Evolutionary conservation across 2,329 filamentous ascomycete genomes (phyloP), one percentile per base, ranked within the genome.

Genomic region (Ceratocystis albifundus): DNA sequence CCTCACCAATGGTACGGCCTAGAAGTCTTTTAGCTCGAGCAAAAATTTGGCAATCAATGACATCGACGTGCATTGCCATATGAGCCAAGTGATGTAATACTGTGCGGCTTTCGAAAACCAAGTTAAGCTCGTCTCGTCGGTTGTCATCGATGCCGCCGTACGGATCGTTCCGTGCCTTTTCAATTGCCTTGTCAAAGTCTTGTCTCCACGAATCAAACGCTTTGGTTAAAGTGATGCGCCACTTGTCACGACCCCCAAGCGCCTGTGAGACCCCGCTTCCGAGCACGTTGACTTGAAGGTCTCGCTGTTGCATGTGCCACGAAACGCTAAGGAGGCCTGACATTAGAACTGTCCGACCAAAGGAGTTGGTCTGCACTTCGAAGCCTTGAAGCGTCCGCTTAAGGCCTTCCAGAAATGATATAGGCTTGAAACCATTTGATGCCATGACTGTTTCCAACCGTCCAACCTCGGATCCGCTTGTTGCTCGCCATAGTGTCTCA

Each of bases 271-370:
- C 89, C 12, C 88, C 80, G 0, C 78, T 78, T 4, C 84, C 91
- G 0, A 97, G 81, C 0, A 91, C 91, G 73, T 87, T 93, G 67
- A 96, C 88, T 76, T 96, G 93, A 15, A 96, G 82, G 74, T 97
- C 94, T 72, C 93, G 84, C 74, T 97, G 92, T 73, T 96, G 94
- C 88, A 97, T 93, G 74, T 97, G 93, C 90, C 91, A 97, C 72
- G 89, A 94, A 36, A 97, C 90, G 70, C 90, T 96, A 28, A 97
- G 79, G 32, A 99, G 78, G 0, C 94, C 94, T 0, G 93, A 88
- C 91, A 97, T 97, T 64, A 99, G 80, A 57, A 96, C 90, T 2
- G 89, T 94, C 48, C 94, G 86, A 0, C 93, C 94, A 73, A 97
- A 99, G 0, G 90, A 88, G 74, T 96, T 96, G 2, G 94, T 97